Percentiles rank a stretch among this genome's conserved stretches.
Conservation (phyloP, 2,329 filamentous ascomycete genomes). For the Clarireedia paspali region DNA sequence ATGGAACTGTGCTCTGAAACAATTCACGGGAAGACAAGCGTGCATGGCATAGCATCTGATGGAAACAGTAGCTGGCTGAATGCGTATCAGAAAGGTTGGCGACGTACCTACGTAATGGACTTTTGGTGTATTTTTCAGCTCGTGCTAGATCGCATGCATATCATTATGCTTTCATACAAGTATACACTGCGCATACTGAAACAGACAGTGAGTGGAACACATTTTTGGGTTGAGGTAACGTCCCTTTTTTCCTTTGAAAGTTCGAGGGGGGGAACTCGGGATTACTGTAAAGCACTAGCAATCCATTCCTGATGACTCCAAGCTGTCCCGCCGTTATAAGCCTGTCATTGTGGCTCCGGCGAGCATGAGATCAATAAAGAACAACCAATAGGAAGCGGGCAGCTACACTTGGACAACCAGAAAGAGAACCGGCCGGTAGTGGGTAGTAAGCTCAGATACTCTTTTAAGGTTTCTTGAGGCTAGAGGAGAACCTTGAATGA, state of each 20-base stretch:
- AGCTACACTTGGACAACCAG: no score
- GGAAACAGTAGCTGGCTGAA: conserved; percentile 1
- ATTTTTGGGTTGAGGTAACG: not conserved
- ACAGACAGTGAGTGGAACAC: not conserved
- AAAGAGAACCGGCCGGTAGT: no score
- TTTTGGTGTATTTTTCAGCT: not conserved
- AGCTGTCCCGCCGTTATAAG: not conserved
- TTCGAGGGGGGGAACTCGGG: not conserved
- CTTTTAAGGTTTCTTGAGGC: no score
- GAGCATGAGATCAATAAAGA: not conserved
- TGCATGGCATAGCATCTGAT: not conserved
- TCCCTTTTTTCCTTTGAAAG: not conserved
- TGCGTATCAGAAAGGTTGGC: not conserved
- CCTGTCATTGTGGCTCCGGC: not conserved
- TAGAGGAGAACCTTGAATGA: no score
- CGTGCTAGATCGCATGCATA: not conserved
- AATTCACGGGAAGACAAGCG: conserved; percentile 3
- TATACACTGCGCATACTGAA: not conserved
- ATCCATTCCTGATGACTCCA: not conserved
- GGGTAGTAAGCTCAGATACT: no score
- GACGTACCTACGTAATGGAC: not conserved
- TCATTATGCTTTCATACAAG: not conserved
- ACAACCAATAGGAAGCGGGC: not conserved
- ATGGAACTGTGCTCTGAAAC: conserved; percentile 1
- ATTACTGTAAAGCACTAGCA: not conserved